Evolutionary conservation across 2,329 filamentous ascomycete species (phyloP).

Genomic region (Fusarium sp.): DNA sequence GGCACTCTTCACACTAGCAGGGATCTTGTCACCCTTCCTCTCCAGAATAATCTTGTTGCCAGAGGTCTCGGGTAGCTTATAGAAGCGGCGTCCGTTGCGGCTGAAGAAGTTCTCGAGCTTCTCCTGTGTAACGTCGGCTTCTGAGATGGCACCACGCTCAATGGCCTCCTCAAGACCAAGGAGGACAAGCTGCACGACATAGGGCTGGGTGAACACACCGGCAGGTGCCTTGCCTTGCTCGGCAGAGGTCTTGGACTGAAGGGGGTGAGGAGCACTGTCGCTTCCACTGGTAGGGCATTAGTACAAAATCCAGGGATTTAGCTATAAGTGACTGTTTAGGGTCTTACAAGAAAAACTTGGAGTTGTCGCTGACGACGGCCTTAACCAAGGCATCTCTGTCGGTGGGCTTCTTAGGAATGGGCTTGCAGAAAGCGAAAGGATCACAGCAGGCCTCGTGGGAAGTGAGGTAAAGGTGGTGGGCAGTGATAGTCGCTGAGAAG

Average conservation of each 20-base stretch:
- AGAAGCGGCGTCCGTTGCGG: conserved; percentile 68
- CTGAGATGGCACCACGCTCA: conserved; percentile 65
- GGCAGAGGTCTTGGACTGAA: conserved; percentile 68
- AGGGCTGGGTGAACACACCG: conserved; percentile 85
- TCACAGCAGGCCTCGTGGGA: conserved; percentile 79
- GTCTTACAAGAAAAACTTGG: conserved; percentile 81
- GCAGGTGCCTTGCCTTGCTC: conserved; percentile 72
- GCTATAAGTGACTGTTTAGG: background rate
- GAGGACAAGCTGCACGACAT: conserved; percentile 76
- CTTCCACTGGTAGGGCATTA: conserved; percentile 60
- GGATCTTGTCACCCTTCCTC: conserved; percentile 60
- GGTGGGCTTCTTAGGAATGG: conserved; percentile 80
- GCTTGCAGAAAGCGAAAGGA: conserved; percentile 78
- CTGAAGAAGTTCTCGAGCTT: conserved; percentile 70
- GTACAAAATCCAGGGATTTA: background rate
- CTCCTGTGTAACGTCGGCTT: conserved; percentile 69
- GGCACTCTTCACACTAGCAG: conserved; percentile 56
- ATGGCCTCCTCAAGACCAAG: conserved; percentile 74
- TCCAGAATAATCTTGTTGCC: conserved; percentile 56
- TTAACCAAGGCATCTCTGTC: conserved; percentile 81
- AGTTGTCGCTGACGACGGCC: conserved; percentile 70
- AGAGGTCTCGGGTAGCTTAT: conserved; percentile 57
- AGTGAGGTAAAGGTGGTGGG: conserved; percentile 87
- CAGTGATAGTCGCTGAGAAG: conserved; percentile 80
- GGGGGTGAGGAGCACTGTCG: conserved; percentile 76